These are phyloP conservation scores for Fonsecaea multimorphosa DNA, from an alignment of 2,329 filamentous ascomycete genomes.

Conservation along the genomic window DNA sequence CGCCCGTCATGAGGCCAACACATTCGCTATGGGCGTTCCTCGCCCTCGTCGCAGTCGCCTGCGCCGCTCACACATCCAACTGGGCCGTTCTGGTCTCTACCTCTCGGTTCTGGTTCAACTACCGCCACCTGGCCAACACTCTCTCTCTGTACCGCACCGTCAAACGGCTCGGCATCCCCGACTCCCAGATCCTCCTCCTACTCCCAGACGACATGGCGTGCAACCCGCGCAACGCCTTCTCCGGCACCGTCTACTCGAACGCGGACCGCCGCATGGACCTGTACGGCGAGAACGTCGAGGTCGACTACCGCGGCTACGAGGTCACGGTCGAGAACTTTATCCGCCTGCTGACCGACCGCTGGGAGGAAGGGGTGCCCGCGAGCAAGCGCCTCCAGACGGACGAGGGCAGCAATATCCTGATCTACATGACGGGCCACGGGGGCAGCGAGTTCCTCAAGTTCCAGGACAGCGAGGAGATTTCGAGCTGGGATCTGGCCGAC, in stretches of 20 bases:
- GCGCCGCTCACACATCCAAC: conserved; percentile 79
- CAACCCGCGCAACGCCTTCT: conserved; percentile 97
- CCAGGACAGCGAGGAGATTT: conserved; percentile 97
- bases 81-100: conserved; percentile 99
- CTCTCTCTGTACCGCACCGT: conserved; percentile 97
- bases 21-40: conserved; percentile 25
- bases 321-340: conserved; percentile 99
- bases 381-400: conserved; percentile 94
- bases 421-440: conserved; percentile 99
- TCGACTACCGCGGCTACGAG: conserved; percentile 97
- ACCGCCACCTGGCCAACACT: conserved; percentile 96
- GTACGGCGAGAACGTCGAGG: conserved; percentile 98
- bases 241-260: conserved; percentile 97
- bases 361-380: conserved; percentile 90
- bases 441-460: conserved; percentile 99
- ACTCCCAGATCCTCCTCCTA: conserved; percentile 99
- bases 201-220: conserved; percentile 99
- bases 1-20: conserved; percentile 25
- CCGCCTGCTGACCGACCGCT: conserved; percentile 87
- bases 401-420: conserved; percentile 92
- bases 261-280: conserved; percentile 93
- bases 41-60: conserved; percentile 22
- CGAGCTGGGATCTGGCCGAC: conserved; percentile 92
- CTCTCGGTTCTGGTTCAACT: conserved; percentile 99
- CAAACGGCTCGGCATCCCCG: conserved; percentile 94